Base-by-base conservation (phyloP, 352 stramenopile species). In the Pythium phragmiticola region DNA sequence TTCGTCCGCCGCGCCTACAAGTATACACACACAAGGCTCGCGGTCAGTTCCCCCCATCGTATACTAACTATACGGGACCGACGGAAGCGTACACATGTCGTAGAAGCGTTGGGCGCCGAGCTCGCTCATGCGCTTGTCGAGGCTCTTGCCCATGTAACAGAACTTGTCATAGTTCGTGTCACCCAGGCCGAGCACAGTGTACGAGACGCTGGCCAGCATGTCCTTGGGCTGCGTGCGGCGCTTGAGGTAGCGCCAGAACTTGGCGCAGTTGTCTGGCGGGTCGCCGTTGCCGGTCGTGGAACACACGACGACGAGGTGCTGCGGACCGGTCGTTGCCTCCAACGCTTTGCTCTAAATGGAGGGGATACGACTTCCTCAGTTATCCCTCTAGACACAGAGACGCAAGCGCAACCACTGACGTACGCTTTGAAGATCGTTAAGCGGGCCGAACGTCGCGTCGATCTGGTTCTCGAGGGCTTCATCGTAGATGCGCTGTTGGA, bases 101-200 rank as follows among this genome's bases (percentile, higher is more conserved):
- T 90, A 89, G 54, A 96, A 92, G 6, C 85, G 76, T 34, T 77
- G 79, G 4, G 81, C 96, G 26, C 96, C 91, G 7, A 98, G 72
- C 54, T 98, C 91, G 9, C 57, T 39, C 47, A 98, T 84, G 51
- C 92, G 85, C 51, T 87, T 89, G 75, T 98, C 89, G 28, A 98
- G 83, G 34, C 82, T 73, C 61, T 97, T 97, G 23, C 88, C 93
- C 65, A 89, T 88, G 50, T 94, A 90, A 73, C 81, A 98, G 61
- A 98, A 98, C 71, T 97, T 87, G 80, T 98, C 92, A 70, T 99
- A 99, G 77, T 99, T 99, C 43, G 95, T 98, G 74, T 99, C 96
- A 26, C 96, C 96, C 7, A 99, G 76, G 8, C 72, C 96, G 6
- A 99, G 80, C 26, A 98, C 90, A 23, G 82, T 84, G 74, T 88